A percentile compares a stretch with the other conserved stretches of the same genome.
These are phyloP conservation scores for Trypanosoma cruzi DNA, from an alignment of 208 protist species.

Conservation along the genomic window DNA sequence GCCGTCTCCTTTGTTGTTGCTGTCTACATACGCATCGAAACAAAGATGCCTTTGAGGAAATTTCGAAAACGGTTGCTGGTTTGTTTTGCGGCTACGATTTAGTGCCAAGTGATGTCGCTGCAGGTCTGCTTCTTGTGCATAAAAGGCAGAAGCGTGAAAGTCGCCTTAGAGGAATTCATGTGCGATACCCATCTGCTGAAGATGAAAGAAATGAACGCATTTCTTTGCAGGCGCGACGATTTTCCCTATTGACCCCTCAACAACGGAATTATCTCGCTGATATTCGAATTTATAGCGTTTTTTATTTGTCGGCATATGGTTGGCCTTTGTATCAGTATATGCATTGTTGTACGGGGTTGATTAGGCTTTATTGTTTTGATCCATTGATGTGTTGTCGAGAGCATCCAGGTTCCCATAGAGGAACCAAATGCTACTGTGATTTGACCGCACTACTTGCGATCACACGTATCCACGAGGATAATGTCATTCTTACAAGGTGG, in stretches of 20 bases:
- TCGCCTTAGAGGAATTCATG: constrained; percentile 22
- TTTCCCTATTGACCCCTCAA: constrained; percentile 36
- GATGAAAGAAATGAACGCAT: constrained; percentile 38
- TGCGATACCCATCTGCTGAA: constrained; percentile 35
- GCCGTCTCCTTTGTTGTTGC: constrained; percentile 59
- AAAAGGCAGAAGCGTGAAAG: constrained; percentile 54
- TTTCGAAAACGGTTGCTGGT: constrained; percentile 62
- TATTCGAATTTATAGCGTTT: constrained; percentile 62
- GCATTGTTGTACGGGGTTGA: constrained; percentile 57
- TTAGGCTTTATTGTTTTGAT: constrained; percentile 60
- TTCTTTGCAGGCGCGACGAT: constrained; percentile 52
- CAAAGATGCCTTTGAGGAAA: constrained; percentile 58
- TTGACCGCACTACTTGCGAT: constrained; percentile 62
- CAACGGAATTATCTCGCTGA: constrained; percentile 43
- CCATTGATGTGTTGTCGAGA: constrained; percentile 69
- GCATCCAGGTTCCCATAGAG: constrained; percentile 44
- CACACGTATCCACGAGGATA: constrained; percentile 52
- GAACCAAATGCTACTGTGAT: constrained; percentile 63
- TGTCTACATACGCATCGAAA: constrained; percentile 26
- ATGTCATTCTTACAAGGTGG: constrained; percentile 78
- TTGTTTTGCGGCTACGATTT: constrained; percentile 86
- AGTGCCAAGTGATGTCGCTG: constrained; percentile 83
- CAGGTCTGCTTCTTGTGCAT: constrained; percentile 83
- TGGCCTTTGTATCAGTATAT: constrained; percentile 76
- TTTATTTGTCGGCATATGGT: constrained; percentile 81